phyloP scores from a whole-genome alignment of 164 flowering plant genomes.

The Macadamia integrifolia region DNA sequence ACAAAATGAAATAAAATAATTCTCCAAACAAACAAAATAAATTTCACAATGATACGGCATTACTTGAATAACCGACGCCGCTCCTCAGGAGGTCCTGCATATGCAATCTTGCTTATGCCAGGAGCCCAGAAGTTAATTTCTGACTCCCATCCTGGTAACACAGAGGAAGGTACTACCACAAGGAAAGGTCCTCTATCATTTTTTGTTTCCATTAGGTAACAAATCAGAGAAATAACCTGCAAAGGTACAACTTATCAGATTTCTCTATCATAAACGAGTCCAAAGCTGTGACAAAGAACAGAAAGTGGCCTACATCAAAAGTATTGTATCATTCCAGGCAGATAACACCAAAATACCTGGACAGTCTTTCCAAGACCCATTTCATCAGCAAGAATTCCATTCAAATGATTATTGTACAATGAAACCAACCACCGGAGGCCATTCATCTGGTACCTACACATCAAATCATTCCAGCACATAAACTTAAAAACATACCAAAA shows the following conservation, averaged over 20 bases:
- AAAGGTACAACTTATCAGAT: slow-evolving; percentile 12
- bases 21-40: background rate
- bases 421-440: slow-evolving; percentile 97
- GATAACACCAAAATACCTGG: slow-evolving; percentile 45
- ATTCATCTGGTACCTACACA: slow-evolving; percentile 91
- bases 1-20: slow-evolving; percentile 5
- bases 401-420: slow-evolving; percentile 87
- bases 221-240: slow-evolving; percentile 85
- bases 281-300: background rate
- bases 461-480: slow-evolving; percentile 1
- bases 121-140: slow-evolving; percentile 95
- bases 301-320: background rate
- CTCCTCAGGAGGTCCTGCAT: slow-evolving; percentile 96
- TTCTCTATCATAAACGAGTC: slow-evolving; percentile 1
- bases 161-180: slow-evolving; percentile 97
- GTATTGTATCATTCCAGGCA: background rate
- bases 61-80: slow-evolving; percentile 87
- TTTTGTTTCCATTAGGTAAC: slow-evolving; percentile 92
- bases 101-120: slow-evolving; percentile 67
- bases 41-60: slow-evolving; percentile 12
- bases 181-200: slow-evolving; percentile 95
- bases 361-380: slow-evolving; percentile 99
- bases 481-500: too few relatives aligned
- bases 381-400: slow-evolving; percentile 99
- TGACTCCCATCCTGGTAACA: slow-evolving; percentile 90